phyloP scores from a whole-genome alignment of 768 basidiomycete genomes.

The Amylocystis lapponica region DNA sequence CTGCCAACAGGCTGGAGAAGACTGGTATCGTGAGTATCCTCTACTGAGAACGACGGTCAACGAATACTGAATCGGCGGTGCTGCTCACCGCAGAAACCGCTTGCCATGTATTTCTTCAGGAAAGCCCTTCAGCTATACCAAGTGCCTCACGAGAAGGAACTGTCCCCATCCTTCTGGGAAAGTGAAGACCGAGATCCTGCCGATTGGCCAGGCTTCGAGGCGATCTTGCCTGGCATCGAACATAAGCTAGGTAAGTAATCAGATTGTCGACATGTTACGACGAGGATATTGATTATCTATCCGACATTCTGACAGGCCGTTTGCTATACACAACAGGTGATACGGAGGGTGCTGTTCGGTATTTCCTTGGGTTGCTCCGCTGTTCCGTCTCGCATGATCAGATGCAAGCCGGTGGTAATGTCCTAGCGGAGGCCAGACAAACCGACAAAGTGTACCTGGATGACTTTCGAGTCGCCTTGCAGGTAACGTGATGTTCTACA shows the following conservation, averaged over 20 bases:
- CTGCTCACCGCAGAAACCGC: constrained; percentile 61
- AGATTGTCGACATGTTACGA: not conserved
- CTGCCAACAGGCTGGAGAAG: constrained; percentile 76
- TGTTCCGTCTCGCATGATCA: constrained; percentile 22
- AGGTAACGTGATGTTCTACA: constrained; percentile 42
- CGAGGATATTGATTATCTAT: not conserved
- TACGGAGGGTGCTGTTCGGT: constrained; percentile 63
- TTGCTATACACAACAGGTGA: constrained; percentile 90
- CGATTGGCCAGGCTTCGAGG: constrained; percentile 45
- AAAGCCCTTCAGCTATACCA: constrained; percentile 63
- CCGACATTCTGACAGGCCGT: constrained; percentile 46
- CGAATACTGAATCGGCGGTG: not conserved
- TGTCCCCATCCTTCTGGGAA: constrained; percentile 82
- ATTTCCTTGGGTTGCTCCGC: constrained; percentile 71
- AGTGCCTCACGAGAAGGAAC: constrained; percentile 40
- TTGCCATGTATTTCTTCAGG: constrained; percentile 78
- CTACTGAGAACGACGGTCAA: not conserved
- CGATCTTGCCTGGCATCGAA: constrained; percentile 67
- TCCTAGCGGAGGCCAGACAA: not conserved
- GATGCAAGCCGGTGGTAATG: constrained; percentile 13
- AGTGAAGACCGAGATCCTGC: constrained; percentile 48
- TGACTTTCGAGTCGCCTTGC: constrained; percentile 84
- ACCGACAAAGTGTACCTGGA: constrained; percentile 69
- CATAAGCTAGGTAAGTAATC: constrained; percentile 66
- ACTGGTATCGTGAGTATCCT: constrained; percentile 65